Base-by-base conservation (phyloP, 116 monocot genomes). In the Papilionanthe hybrid region DNA sequence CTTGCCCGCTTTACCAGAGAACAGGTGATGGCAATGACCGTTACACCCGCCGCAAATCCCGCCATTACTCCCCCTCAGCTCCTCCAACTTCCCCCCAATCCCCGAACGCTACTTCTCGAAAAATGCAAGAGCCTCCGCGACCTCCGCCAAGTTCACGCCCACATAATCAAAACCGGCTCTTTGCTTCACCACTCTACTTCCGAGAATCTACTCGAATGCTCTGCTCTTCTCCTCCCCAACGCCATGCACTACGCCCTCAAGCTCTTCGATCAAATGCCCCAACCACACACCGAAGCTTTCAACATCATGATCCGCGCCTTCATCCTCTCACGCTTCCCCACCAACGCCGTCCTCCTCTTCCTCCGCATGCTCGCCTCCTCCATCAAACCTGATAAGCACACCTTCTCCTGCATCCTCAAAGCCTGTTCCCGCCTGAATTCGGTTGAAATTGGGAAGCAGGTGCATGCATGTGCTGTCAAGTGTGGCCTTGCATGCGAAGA, bases 251-350 rank as follows among this genome's bases (percentile, higher is more conserved):
- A 90, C 78, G 94, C 92, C 81, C 79, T 87, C 82, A 25, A 81
- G 29, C 19, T 92, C 53, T 87, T 94, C 86, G 69, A 77, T 72
- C 60, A 50, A 48, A 28, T 55, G 63, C 84, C 76, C 17, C 17
- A 9, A n/a, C 86, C 86, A 15, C 81, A 80, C 67, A 43, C 89
- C 30, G 67, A 81, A 2, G 75, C 81, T n/a, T 92, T 86, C 81
- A 92, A 88, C 87, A 85, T 90, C 81, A 77, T 92, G 78, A 88
- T 94, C 79, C 83, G 94, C 15, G 88, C 87, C 81, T 83, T 90
- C 84, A 81, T 75, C 81, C 66, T 65, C 19, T 8, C 67, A 42
- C 22, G 48, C 67, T 79, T 80, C 28, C 83, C 81, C 3, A n/a
- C 47, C 9, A 60, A 68, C 11, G 86, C 92, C 76, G 32, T 92